phyloP scores from a whole-genome alignment of 2,329 filamentous ascomycete genomes.

The Penicillium oxalicum region DNA sequence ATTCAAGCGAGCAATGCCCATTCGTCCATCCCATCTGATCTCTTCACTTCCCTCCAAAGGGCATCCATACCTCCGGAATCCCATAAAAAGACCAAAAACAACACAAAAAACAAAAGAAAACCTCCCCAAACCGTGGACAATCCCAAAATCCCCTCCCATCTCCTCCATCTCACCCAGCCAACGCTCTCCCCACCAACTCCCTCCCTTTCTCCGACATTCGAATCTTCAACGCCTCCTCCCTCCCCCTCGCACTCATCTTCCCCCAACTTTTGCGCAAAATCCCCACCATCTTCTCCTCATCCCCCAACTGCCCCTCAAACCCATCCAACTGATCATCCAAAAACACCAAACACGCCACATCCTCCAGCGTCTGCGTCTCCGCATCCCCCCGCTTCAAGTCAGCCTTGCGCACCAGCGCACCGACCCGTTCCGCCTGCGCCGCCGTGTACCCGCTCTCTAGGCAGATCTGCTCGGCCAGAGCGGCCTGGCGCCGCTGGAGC shows the following conservation, averaged over 20 bases:
- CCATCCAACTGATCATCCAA: slow-evolving; percentile 79
- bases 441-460: slow-evolving; percentile 44
- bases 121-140: background rate
- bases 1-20: too few relatives aligned
- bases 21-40: too few relatives aligned
- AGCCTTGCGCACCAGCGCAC: slow-evolving; percentile 72
- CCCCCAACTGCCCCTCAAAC: slow-evolving; percentile 62
- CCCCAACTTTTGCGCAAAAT: slow-evolving; percentile 70
- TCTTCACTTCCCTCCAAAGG: too few relatives aligned
- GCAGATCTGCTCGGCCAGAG: slow-evolving; percentile 53
- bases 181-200: slow-evolving; percentile 57
- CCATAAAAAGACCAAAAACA: too few relatives aligned
- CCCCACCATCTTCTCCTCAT: slow-evolving; percentile 69
- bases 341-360: slow-evolving; percentile 82
- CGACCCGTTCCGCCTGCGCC: slow-evolving; percentile 57
- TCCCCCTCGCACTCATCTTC: slow-evolving; percentile 63
- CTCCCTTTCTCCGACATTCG: slow-evolving; percentile 58
- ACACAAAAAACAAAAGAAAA: background rate
- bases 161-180: slow-evolving; percentile 36
- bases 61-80: too few relatives aligned
- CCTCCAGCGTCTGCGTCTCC: slow-evolving; percentile 68
- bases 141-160: background rate
- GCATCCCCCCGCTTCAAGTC: slow-evolving; percentile 50
- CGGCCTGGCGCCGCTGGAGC: slow-evolving; percentile 65
- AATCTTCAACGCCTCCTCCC: slow-evolving; percentile 60